A percentile compares a stretch with the other conserved stretches of the same genome.
Evolutionary conservation across 2,329 filamentous ascomycete species (phyloP).

Genomic region (Colletotrichum salicis): DNA sequence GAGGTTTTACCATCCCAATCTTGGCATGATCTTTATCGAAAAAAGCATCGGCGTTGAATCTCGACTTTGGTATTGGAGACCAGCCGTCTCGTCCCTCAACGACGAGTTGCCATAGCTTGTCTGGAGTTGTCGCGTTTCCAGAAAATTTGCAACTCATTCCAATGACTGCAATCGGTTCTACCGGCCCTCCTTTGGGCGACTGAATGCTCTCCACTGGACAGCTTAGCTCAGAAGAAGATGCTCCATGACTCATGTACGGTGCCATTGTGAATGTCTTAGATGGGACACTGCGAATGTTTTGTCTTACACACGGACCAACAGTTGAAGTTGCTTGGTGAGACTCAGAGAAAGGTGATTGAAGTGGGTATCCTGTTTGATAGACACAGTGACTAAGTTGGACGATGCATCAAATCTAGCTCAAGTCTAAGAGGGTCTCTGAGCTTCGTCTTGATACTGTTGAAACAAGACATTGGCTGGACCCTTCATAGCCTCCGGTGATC

Average conservation of each 20-base stretch:
- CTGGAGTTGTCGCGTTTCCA: slow-evolving; percentile 33
- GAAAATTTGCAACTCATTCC: slow-evolving; percentile 40
- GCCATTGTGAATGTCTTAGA: background rate
- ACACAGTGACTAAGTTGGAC: too few species aligned
- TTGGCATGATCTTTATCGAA: slow-evolving; percentile 11
- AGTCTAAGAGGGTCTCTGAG: background rate
- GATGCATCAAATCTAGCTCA: background rate
- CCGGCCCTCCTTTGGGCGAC: background rate
- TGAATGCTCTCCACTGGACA: slow-evolving; percentile 19
- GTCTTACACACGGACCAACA: slow-evolving; percentile 9
- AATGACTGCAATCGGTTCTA: slow-evolving; percentile 38
- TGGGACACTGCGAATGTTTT: background rate
- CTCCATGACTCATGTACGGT: slow-evolving; percentile 14
- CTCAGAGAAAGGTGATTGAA: background rate
- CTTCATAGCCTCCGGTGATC: background rate
- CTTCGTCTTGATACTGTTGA: background rate
- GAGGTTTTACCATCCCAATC: slow-evolving; percentile 13
- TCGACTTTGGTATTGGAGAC: slow-evolving; percentile 19
- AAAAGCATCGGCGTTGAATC: slow-evolving; percentile 18
- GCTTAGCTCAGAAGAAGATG: slow-evolving; percentile 5
- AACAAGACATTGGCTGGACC: background rate
- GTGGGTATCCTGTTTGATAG: background rate
- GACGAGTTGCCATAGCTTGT: slow-evolving; percentile 36
- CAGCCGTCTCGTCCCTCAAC: slow-evolving; percentile 9
- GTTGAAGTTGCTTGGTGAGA: background rate